Evolutionary conservation across 257 asterid species (phyloP).

Genomic region (Ilex aquifolium): DNA sequence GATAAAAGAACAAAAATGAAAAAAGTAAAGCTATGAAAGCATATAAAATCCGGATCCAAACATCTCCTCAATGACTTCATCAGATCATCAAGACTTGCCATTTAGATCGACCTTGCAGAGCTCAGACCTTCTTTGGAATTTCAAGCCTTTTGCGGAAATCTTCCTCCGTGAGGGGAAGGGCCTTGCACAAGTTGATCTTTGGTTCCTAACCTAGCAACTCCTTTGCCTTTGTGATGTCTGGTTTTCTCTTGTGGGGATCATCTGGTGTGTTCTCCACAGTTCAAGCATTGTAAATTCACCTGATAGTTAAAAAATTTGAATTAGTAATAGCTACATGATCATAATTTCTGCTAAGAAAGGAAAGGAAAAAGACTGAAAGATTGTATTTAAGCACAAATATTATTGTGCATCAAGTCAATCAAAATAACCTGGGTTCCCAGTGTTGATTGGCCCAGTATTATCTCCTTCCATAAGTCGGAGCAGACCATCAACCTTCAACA

Average conservation of each 20-base stretch:
- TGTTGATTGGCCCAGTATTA: slow-evolving; percentile 80
- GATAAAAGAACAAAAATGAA: too few species aligned
- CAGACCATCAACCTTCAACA: slow-evolving; percentile 16
- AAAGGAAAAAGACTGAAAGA: neutral
- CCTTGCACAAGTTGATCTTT: too few species aligned
- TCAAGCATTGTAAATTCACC: slow-evolving; percentile 97
- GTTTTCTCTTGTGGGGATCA: neutral
- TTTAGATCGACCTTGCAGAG: too few species aligned
- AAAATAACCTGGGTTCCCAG: slow-evolving; percentile 86
- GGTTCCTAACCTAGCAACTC: too few species aligned
- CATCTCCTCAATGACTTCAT: too few species aligned
- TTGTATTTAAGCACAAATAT: too few species aligned
- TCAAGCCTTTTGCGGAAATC: neutral
- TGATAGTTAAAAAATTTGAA: slow-evolving; percentile 19
- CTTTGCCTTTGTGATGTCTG: too few species aligned
- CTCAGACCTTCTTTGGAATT: neutral
- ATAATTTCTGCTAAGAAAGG: neutral
- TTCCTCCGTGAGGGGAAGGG: too few species aligned
- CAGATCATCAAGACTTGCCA: too few species aligned
- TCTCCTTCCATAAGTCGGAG: slow-evolving; percentile 90
- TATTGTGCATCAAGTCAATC: too few species aligned
- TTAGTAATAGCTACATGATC: neutral
- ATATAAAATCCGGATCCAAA: too few species aligned
- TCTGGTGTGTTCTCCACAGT: slow-evolving; percentile 23
- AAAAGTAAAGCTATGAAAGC: too few species aligned